A percentile compares a stretch with the other conserved stretches of the same genome.
These are phyloP conservation scores for Trypanosoma platydactyli DNA, from an alignment of 208 protist genomes.

Conservation along the genomic window DNA sequence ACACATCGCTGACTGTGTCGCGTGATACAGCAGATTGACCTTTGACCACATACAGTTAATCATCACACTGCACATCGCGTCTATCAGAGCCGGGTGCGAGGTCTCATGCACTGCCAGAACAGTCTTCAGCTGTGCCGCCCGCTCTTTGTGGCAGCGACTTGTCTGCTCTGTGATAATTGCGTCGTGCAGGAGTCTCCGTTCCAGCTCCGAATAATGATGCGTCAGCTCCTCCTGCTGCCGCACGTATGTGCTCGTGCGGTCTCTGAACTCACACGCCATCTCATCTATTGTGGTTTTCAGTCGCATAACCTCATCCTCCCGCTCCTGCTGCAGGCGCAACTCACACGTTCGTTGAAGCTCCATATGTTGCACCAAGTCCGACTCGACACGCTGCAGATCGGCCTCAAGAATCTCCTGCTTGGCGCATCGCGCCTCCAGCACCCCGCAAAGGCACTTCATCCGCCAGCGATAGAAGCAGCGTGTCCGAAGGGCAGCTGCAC, in stretches of 20 bases:
- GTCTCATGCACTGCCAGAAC: not conserved
- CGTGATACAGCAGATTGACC: slow-evolving; percentile 1
- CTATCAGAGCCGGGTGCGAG: not conserved
- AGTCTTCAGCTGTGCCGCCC: not conserved
- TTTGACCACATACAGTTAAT: not conserved
- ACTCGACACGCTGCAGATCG: slow-evolving; percentile 23
- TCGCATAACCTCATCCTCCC: slow-evolving; percentile 40
- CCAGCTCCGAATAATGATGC: slow-evolving; percentile 35
- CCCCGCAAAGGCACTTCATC: not conserved
- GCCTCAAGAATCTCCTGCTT: too few species aligned
- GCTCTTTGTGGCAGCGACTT: slow-evolving; percentile 1
- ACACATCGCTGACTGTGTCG: not conserved
- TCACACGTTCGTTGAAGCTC: slow-evolving; percentile 8
- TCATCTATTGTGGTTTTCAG: slow-evolving; percentile 49
- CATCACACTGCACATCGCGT: not conserved
- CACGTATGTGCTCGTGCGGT: slow-evolving; percentile 54
- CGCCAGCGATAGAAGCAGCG: slow-evolving; percentile 28
- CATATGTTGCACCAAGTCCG: slow-evolving; percentile 32
- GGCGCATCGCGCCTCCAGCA: slow-evolving; percentile 7
- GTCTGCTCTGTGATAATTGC: slow-evolving; percentile 12
- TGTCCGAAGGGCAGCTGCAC: not conserved
- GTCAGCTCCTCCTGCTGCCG: slow-evolving; percentile 53
- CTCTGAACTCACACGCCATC: slow-evolving; percentile 58
- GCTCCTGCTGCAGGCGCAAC: slow-evolving; percentile 22
- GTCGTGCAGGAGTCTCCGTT: slow-evolving; percentile 29